phyloP scores from a whole-genome alignment of 371 early-diverging fungal species.

The Syncephalastrum contaminatum region DNA sequence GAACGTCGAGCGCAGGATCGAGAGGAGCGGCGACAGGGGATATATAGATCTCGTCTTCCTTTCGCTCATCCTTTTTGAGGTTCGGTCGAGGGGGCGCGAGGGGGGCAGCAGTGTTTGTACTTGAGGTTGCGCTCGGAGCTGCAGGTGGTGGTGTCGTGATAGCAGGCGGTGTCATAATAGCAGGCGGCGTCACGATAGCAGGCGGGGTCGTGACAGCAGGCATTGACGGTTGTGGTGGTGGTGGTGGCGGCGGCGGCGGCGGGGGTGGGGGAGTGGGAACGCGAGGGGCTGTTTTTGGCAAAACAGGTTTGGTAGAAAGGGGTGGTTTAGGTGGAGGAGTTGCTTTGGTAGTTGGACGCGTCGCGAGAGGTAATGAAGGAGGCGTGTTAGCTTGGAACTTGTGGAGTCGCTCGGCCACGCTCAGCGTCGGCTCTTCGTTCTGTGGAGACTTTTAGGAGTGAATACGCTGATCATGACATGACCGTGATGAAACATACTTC shows the following conservation, averaged over 20 bases:
- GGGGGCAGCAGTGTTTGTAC: background rate
- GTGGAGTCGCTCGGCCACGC: slow-evolving; percentile 17
- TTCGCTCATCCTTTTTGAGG: slow-evolving; percentile 3
- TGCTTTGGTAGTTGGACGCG: slow-evolving; percentile 1
- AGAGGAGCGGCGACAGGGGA: slow-evolving; percentile 27
- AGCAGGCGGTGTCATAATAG: background rate
- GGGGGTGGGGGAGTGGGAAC: background rate
- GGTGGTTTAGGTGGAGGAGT: slow-evolving; percentile 27
- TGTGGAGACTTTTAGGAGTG: background rate
- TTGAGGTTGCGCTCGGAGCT: background rate
- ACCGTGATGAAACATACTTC: background rate
- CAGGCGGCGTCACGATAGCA: background rate
- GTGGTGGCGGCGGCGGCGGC: background rate
- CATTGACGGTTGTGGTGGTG: no score
- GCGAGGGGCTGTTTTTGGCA: slow-evolving; percentile 2
- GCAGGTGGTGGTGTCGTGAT: background rate
- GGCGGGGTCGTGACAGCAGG: background rate
- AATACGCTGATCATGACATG: background rate
- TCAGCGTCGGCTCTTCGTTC: slow-evolving; percentile 7
- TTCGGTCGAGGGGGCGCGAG: slow-evolving; percentile 17
- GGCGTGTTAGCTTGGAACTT: slow-evolving; percentile 7
- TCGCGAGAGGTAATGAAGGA: background rate
- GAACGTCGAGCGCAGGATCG: slow-evolving; percentile 40
- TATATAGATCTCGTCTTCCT: slow-evolving; percentile 15
- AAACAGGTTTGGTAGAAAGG: slow-evolving; percentile 20